These are phyloP conservation scores for Angomonas ambiguus DNA, from an alignment of 208 protist species.

Conservation along the genomic window DNA sequence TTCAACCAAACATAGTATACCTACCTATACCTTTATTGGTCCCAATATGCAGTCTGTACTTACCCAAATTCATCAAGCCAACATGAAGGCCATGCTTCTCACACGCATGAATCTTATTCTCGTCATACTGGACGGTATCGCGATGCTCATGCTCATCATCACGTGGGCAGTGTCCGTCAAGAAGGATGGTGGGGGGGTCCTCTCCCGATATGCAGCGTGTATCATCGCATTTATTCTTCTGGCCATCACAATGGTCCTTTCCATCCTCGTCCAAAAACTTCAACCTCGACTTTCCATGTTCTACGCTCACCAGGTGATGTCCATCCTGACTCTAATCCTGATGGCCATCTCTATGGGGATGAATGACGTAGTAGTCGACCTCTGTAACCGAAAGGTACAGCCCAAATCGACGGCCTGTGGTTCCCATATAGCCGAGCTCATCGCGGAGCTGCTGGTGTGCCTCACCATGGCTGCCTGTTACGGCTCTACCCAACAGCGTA, in stretches of 20 bases:
- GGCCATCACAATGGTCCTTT: constrained; percentile 39
- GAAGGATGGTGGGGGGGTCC: constrained; percentile 43
- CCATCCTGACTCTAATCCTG: constrained; percentile 58
- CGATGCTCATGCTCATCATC: constrained; percentile 67
- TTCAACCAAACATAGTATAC: not conserved
- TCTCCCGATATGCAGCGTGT: constrained; percentile 49
- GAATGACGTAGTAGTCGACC: constrained; percentile 67
- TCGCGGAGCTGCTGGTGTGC: constrained; percentile 59
- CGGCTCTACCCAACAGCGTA: constrained; percentile 77
- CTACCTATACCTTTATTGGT: not conserved
- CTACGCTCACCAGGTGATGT: constrained; percentile 65
- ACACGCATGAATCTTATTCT: constrained; percentile 62
- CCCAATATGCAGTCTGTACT: constrained; percentile 57
- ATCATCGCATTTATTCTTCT: constrained; percentile 64
- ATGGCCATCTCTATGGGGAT: constrained; percentile 74
- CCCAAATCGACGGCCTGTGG: constrained; percentile 33
- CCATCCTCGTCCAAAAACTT: constrained; percentile 49
- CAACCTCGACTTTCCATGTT: constrained; percentile 59
- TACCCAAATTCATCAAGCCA: constrained; percentile 59
- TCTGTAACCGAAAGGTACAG: constrained; percentile 46
- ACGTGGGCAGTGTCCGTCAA: constrained; percentile 48
- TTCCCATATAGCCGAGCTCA: constrained; percentile 52
- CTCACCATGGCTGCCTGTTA: constrained; percentile 64
- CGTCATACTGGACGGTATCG: constrained; percentile 39
- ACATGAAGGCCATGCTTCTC: constrained; percentile 69